These are phyloP conservation scores for Debaryomyces hansenii DNA, from an alignment of 805 yeast genomes.

Conservation along the genomic window DNA sequence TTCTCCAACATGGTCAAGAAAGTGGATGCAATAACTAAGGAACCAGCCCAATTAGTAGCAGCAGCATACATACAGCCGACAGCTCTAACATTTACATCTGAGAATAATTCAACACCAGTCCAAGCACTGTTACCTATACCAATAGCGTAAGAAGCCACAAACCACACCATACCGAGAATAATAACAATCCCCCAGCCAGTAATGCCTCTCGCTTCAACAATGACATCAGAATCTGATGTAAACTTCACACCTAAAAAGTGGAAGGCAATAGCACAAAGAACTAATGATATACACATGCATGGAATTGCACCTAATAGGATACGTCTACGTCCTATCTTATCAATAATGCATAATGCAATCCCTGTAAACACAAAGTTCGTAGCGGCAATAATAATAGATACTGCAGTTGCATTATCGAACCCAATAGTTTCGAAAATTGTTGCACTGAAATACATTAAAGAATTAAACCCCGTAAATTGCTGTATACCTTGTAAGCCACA, in stretches of 20 bases:
- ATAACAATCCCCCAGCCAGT: slow-evolving; percentile 87
- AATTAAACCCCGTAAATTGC: slow-evolving; percentile 95
- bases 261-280: slow-evolving; percentile 86
- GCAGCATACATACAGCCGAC: slow-evolving; percentile 89
- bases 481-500: slow-evolving; percentile 96
- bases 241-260: slow-evolving; percentile 74
- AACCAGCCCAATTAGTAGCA: slow-evolving; percentile 94
- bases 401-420: slow-evolving; percentile 87
- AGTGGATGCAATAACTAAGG: slow-evolving; percentile 85
- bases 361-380: slow-evolving; percentile 89
- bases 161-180: slow-evolving; percentile 80
- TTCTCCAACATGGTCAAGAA: slow-evolving; percentile 91
- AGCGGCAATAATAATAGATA: slow-evolving; percentile 89
- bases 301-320: slow-evolving; percentile 81
- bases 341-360: slow-evolving; percentile 84
- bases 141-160: slow-evolving; percentile 86
- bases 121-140: slow-evolving; percentile 98
- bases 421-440: slow-evolving; percentile 93
- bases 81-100: slow-evolving; percentile 86
- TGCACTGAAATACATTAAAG: slow-evolving; percentile 91
- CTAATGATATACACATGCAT: slow-evolving; percentile 75
- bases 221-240: slow-evolving; percentile 43
- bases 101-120: slow-evolving; percentile 96
- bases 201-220: slow-evolving; percentile 42
- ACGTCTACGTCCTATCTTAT: slow-evolving; percentile 82